Evolutionary conservation across 495 filamentous ascomycete genomes (phyloP), one percentile per base, ranked within the genome.

Genomic region (Durotheca rogersii): DNA sequence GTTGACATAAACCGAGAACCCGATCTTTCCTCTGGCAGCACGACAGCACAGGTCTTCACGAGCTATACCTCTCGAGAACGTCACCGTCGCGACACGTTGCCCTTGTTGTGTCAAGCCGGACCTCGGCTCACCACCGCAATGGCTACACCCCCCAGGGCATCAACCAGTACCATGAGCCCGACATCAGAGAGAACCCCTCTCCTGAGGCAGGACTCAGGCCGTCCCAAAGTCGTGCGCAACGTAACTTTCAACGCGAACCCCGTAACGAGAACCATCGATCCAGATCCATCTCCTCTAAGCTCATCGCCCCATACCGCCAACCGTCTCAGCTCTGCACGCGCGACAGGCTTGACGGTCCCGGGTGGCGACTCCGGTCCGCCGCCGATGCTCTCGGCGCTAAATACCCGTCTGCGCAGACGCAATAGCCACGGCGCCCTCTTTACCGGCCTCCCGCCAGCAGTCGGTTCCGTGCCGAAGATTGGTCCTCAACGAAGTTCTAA

Each of bases 401-500:
- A 95, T 65, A 89, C 74, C 77, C 93, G 88, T 67, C 83, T 96
- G 35, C 85, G 88, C 16, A 76, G 90, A 58, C 80, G 90, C 41
- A 90, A 95, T 59, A 92, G 88, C 67, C 82, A 88, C 62, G 85
- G 87, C 20, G 41, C 62, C 19, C 56, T 72, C 27, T 80, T 88
- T 48, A 77, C 83, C 5, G 69, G 76, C 15, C 68, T 74, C 6
- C 64, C 76, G 1, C 72, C 70, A 1, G 67, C 68, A 6, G 52
- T 74, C 2, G 46, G 45, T 19, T 50, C 49, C 11, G 70, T 78
- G 5, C 72, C 84, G 7, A 98, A 98, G 72, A 91, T 96, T 42
- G 93, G 93, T 3, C 90, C 94, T 6, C 93, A 97, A 59, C 73
- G 93, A 66, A 97, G 91, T 33, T 95, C 90, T 20, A 93, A 95